Percentiles rank a stretch among this genome's conserved stretches.
phyloP scores from a whole-genome alignment of 192 early-diverging fungal species.

The Gamsiella multidivaricata region DNA sequence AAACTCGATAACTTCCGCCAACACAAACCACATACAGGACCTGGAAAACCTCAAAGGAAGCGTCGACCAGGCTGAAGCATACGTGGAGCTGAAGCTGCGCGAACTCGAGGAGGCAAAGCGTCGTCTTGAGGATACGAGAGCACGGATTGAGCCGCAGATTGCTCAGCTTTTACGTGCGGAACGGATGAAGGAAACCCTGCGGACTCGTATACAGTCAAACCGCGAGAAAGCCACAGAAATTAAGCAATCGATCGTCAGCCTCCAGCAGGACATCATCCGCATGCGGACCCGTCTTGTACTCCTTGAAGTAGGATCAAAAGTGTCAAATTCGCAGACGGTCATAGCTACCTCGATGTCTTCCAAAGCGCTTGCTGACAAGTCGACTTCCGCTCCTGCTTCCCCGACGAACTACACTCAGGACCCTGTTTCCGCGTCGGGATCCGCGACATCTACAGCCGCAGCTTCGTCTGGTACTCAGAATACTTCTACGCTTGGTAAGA shows the following conservation, averaged over 20 bases:
- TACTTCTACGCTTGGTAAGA: too few species aligned
- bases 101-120: constrained; percentile 20
- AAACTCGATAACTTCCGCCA: not conserved
- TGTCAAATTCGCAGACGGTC: too few species aligned
- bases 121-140: constrained; percentile 3
- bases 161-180: not conserved
- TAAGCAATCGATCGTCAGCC: constrained; percentile 2
- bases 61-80: constrained; percentile 6
- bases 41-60: not conserved
- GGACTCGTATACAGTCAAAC: not conserved
- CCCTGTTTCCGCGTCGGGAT: not conserved
- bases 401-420: not conserved
- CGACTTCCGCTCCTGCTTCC: too few species aligned
- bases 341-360: too few species aligned
- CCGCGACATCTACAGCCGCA: too few species aligned
- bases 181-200: not conserved
- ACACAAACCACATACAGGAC: not conserved
- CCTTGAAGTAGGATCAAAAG: constrained; percentile 6
- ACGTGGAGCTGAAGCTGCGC: constrained; percentile 5
- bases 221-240: not conserved
- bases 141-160: not conserved
- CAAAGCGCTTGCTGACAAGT: too few species aligned
- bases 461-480: too few species aligned
- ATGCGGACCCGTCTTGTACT: constrained; percentile 22
- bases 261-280: constrained; percentile 16